Evolutionary conservation across 2,329 filamentous ascomycete species (phyloP), one percentile per base, ranked within the genome.

Genomic region (Apiospora pterosperma): DNA sequence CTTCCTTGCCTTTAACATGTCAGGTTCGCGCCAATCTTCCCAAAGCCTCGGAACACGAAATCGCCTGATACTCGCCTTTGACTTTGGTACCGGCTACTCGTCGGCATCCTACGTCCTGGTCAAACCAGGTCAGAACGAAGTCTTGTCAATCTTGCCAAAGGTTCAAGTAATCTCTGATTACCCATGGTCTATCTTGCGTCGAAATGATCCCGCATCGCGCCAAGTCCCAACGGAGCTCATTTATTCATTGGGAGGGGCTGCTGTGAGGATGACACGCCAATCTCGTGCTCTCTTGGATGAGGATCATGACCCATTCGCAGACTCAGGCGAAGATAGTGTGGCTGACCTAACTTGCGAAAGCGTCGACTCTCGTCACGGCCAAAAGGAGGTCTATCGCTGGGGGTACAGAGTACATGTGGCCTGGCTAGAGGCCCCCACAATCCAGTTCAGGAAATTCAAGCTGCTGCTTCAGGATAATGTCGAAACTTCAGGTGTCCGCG

Each of bases 391-490:
- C 39, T 68, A 67, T 36, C 62, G 62, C 8, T 68, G 67, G 67
- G 67, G 67, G 10, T 67, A 67, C 59, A 59, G 36, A 1, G 63
- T 62, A 16, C 65, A 67, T n/a, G 63, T 67, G 25, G 64, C 62
- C 31, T 68, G 64, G 67, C 23, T 55, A 16, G 41, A 39, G 42
- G 44, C 10, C 16, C 59, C 67, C 5, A 42, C 60, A 21, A 62
- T 63, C 28, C 64, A 67, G 31, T 59, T 48, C 58, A 63, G 48
- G 25, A 42, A 52, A 14, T 68, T 68, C 64, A 67, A 67, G 58
- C 59, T 68, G 21, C 61, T 68, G 5, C 65, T 68, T 36, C 65
- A 68, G 44, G 42, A 48, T 10, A 63, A 44, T 2, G 34, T 36
- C 5, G 59, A 52, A 41, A 68, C 67, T 5, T 16, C 62, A 14